phyloP scores from a whole-genome alignment of 345 rosid species.

The Trapa incisa region DNA sequence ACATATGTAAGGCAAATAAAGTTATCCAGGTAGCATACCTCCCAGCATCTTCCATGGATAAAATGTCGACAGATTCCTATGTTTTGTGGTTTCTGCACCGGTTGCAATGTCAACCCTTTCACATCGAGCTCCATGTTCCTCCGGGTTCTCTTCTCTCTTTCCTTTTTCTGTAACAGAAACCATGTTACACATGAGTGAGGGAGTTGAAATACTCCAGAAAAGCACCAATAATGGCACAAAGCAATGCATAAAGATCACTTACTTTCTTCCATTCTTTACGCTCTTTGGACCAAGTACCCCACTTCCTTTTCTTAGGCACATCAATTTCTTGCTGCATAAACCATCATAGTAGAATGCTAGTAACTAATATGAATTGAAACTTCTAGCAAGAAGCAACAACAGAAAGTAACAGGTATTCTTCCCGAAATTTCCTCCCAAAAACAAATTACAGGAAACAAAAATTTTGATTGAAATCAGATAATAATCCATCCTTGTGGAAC shows the following conservation, averaged over 20 bases:
- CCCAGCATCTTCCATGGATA: constrained; percentile 65
- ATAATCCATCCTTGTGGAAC: background rate
- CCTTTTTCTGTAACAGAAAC: constrained; percentile 33
- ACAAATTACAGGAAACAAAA: background rate
- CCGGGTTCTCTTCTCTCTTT: constrained; percentile 64
- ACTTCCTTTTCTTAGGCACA: constrained; percentile 26
- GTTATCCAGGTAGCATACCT: constrained; percentile 23
- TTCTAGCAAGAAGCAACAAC: background rate
- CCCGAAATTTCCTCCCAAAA: background rate
- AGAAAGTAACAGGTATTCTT: background rate
- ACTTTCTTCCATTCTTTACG: constrained; percentile 64
- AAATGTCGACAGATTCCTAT: constrained; percentile 57
- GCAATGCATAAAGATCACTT: constrained; percentile 7
- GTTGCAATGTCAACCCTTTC: constrained; percentile 58
- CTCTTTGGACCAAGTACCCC: constrained; percentile 29
- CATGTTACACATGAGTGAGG: background rate
- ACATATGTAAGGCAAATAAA: background rate
- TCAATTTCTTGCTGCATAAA: constrained; percentile 19
- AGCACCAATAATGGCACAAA: constrained; percentile 1
- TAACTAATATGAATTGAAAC: background rate
- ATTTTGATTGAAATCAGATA: background rate
- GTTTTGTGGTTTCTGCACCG: constrained; percentile 47
- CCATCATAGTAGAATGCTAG: background rate
- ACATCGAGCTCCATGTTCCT: constrained; percentile 66
- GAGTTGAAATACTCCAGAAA: background rate